Evolutionary conservation across 164 flowering plant genomes (phyloP).

Genomic region (Umbellularia californica): DNA sequence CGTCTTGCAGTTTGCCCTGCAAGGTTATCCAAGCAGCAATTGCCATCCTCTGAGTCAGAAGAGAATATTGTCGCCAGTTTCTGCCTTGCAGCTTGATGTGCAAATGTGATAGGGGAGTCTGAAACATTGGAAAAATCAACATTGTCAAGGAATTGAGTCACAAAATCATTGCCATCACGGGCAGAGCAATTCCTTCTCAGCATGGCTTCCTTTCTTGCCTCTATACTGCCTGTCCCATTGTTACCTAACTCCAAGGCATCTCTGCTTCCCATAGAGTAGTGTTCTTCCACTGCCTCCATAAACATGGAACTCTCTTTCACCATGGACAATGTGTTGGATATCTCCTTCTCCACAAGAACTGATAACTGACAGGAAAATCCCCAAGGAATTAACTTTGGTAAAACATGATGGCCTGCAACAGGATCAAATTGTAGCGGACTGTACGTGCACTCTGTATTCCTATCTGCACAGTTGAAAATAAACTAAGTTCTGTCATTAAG

Average conservation of each 20-base stretch:
- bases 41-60: background rate
- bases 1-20: conserved; percentile 33
- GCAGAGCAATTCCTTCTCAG: conserved; percentile 36
- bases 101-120: conserved; percentile 47
- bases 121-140: conserved; percentile 36
- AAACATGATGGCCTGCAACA: conserved; percentile 51
- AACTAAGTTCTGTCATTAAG: background rate
- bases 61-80: background rate
- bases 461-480: conserved; percentile 33
- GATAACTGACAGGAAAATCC: conserved; percentile 62
- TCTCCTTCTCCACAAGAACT: conserved; percentile 61
- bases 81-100: conserved; percentile 23
- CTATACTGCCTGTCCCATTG: conserved; percentile 24
- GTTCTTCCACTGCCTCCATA: conserved; percentile 31
- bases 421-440: conserved; percentile 49
- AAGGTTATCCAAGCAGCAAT: conserved; percentile 1
- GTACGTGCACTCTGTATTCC: conserved; percentile 19
- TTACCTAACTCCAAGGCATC: conserved; percentile 17
- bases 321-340: conserved; percentile 37
- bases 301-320: conserved; percentile 32
- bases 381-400: conserved; percentile 68
- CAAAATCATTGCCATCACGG: conserved; percentile 28
- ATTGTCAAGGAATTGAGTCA: conserved; percentile 19
- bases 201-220: conserved; percentile 68
- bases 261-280: conserved; percentile 14